Base-by-base conservation (phyloP, 1,139 yeast genomes). In the Dujonia santamariae region DNA sequence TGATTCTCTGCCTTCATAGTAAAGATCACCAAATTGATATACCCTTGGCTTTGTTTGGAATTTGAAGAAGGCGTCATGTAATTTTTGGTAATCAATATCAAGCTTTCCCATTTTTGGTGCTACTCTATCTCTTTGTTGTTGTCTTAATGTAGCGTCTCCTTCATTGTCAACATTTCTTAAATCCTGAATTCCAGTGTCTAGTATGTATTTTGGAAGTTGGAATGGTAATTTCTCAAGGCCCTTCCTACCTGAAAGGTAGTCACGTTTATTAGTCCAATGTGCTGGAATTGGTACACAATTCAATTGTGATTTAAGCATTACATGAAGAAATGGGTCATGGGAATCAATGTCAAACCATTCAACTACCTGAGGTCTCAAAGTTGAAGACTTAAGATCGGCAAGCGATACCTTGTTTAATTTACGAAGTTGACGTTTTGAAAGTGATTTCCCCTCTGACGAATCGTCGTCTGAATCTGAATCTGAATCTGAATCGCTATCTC, bases 341-440 rank as follows among this genome's bases (percentile, higher is more conserved):
- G 97, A 85, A 59, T 90, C 94, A 2, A 80, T 82, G 56, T 92
- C 98, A 45, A 66, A 75, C 94, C 95, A 84, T 44, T 88, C 96
- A 0, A 92, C 83, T 3, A 81, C 53, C 40, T 85, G 88, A 0
- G 97, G 97, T 25, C 62, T 62, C 5, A 57, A 51, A 0, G 82
- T 70, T 15, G 66, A 55, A 1, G 84, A 67, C 51, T 90, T 92
- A 34, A 92, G 63, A 11, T 71, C 67, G 0, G 92, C 78, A 13
- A 92, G 59, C 0, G 94, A 75, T 1, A 87, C 73, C 46, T 82
- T 81, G 37, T 70, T 66, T 31, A 60, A 52, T 40, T 69, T 67
- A 36, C 78, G 63, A 19, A 60, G 54, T 48, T 81, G 80, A 37
- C 76, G 63, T 28, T 54, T 59, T 2, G 69, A 52, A 11, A 56